phyloP scores from a whole-genome alignment of 2,329 filamentous ascomycete species.

The Penicillium sclerotigenum region DNA sequence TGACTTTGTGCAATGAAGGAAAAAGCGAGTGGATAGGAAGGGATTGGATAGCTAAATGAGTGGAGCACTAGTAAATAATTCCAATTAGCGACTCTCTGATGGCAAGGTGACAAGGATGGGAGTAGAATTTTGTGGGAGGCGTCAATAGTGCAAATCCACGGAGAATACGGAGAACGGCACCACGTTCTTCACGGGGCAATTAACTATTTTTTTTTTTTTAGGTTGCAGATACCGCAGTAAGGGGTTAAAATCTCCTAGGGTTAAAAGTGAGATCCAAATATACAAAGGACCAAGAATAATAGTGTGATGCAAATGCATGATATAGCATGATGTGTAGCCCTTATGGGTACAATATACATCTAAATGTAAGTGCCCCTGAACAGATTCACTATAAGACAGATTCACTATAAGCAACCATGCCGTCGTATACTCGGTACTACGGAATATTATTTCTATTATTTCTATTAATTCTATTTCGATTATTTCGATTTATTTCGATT shows the following conservation, averaged over 20 bases:
- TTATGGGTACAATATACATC: not conserved
- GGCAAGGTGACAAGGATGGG: not conserved
- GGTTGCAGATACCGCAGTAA: not conserved
- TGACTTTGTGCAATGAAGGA: constrained; percentile 2
- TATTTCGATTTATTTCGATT: too few relatives aligned
- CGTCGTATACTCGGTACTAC: too few relatives aligned
- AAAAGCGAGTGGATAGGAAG: not conserved
- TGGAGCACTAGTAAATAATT: not conserved
- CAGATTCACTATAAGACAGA: too few relatives aligned
- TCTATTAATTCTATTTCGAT: too few relatives aligned
- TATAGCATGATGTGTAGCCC: not conserved
- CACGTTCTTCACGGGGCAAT: not conserved
- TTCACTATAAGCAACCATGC: too few relatives aligned
- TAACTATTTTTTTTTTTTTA: not conserved
- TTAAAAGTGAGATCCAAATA: not conserved
- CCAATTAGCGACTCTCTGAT: not conserved
- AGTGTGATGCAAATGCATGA: not conserved
- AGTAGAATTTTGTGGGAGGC: not conserved
- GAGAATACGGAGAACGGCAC: not conserved
- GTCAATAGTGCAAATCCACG: not conserved
- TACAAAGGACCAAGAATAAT: not conserved
- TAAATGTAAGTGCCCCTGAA: not conserved
- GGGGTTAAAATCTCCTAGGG: not conserved
- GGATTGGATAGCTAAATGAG: not conserved
- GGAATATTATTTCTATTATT: too few relatives aligned